Base-by-base conservation (phyloP, 2,329 filamentous ascomycete genomes). In the Zasmidium citrigriseum region DNA sequence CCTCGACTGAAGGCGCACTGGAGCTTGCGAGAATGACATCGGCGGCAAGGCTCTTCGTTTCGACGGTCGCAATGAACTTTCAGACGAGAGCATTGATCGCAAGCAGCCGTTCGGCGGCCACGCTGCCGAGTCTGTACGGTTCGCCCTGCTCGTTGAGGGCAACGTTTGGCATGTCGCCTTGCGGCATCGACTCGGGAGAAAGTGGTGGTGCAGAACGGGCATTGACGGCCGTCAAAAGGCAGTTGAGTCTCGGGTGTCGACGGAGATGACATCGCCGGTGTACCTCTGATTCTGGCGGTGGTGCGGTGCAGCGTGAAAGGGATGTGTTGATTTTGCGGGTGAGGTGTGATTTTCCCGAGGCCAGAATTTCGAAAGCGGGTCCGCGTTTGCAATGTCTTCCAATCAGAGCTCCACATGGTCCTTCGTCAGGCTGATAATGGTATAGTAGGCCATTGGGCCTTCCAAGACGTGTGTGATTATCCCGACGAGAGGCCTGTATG, bases 11-110 rank as follows among this genome's bases (percentile, higher is more conserved):
- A 51, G 2, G 14, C 38, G 41, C 52, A 54, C 21, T 46, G 22
- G 20, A 64, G 56, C 24, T 54, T 24, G 14, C 59, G 22, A 50
- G 59, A 52, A 14, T 52, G 20, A 68, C 69, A 58, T 67, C 70
- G 21, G 67, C 50, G 52, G 34, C 56, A 58, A 16, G 56, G 23
- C 2, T 29, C 41, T 16, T 25, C 23, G 16, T 10, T 23, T 2
- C 29, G 34, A 2, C 45, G 29, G 5, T 34, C 41, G 38, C 56
- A 58, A 16, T 55, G 52, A 9, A 58, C 46, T 23, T 58, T 58
- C 45, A 58, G 45, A 4, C 56, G 51, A 1, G 52, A 52, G 22
- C 56, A 58, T n/a, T 49, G 44, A 10, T 47, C 22, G 22, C 56
- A 58, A 22, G 56, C 22, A 11, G n/a, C 44, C 22, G 23, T 2